phyloP scores from a whole-genome alignment of 169 alveolate species.

The Plasmodium vivax region DNA sequence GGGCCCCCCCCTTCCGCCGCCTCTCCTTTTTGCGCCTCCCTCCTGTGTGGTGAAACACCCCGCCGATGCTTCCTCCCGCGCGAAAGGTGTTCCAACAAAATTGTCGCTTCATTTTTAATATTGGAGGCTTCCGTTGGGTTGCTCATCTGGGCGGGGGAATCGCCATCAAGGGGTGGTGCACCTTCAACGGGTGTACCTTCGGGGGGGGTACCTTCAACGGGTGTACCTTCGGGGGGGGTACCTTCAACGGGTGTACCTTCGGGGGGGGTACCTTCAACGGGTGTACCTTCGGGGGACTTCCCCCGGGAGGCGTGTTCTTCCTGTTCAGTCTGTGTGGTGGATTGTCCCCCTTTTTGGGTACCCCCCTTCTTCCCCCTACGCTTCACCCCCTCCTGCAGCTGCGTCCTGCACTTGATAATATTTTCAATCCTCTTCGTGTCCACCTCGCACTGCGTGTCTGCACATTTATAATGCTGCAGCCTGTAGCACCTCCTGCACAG shows the following conservation, averaged over 20 bases:
- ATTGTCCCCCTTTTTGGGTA: neutral
- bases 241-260: neutral
- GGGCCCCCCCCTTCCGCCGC: neutral
- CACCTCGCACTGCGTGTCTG: slow-evolving; percentile 51
- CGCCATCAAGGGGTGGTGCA: neutral
- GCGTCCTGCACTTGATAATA: slow-evolving; percentile 48
- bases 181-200: neutral
- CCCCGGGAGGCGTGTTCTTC: neutral
- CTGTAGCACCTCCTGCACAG: slow-evolving; percentile 83
- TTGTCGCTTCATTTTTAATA: neutral
- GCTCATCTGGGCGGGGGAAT: neutral
- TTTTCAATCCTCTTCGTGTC: slow-evolving; percentile 64
- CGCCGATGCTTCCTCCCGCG: neutral
- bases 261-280: neutral
- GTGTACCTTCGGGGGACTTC: neutral
- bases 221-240: neutral
- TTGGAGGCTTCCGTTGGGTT: neutral
- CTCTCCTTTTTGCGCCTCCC: neutral
- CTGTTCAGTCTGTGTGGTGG: neutral
- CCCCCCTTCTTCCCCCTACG: neutral
- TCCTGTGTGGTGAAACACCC: neutral
- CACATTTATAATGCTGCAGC: slow-evolving; percentile 77
- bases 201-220: neutral
- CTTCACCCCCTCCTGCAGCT: slow-evolving; percentile 36
- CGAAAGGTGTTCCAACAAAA: neutral